Conservation (phyloP, 106 monocot genomes). For the Allium sativum region DNA sequence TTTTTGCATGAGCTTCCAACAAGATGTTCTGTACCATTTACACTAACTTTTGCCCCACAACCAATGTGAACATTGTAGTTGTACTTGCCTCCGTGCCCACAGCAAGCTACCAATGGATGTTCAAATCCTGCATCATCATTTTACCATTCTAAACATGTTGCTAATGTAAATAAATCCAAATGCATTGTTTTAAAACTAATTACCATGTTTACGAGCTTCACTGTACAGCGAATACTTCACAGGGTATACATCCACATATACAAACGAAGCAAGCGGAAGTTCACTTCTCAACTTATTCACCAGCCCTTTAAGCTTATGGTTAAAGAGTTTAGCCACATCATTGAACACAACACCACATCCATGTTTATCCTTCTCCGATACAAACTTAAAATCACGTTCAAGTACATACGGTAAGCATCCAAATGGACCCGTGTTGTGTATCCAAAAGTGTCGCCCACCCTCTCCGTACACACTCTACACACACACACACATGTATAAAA, state of each 20-base stretch:
- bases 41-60: slow-evolving; percentile 21
- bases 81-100: slow-evolving; percentile 50
- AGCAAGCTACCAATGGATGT: slow-evolving; percentile 39
- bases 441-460: slow-evolving; percentile 83
- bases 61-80: slow-evolving; percentile 23
- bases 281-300: slow-evolving; percentile 46
- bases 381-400: slow-evolving; percentile 19
- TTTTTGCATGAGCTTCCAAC: slow-evolving; percentile 33
- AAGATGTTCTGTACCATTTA: slow-evolving; percentile 27
- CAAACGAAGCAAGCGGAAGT: slow-evolving; percentile 48
- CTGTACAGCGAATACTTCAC: slow-evolving; percentile 59
- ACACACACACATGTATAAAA: not conserved
- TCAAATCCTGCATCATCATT: slow-evolving; percentile 32
- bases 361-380: slow-evolving; percentile 24
- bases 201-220: slow-evolving; percentile 48
- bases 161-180: not conserved
- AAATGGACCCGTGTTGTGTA: slow-evolving; percentile 89
- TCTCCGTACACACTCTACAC: slow-evolving; percentile 43
- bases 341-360: slow-evolving; percentile 70
- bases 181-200: not conserved
- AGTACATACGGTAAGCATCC: slow-evolving; percentile 78
- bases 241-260: slow-evolving; percentile 88
- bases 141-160: not conserved
- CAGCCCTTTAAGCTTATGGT: slow-evolving; percentile 52
- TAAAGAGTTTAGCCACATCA: slow-evolving; percentile 59